Base-by-base conservation (phyloP, 768 basidiomycete species). In the Tylopilus felleus region DNA sequence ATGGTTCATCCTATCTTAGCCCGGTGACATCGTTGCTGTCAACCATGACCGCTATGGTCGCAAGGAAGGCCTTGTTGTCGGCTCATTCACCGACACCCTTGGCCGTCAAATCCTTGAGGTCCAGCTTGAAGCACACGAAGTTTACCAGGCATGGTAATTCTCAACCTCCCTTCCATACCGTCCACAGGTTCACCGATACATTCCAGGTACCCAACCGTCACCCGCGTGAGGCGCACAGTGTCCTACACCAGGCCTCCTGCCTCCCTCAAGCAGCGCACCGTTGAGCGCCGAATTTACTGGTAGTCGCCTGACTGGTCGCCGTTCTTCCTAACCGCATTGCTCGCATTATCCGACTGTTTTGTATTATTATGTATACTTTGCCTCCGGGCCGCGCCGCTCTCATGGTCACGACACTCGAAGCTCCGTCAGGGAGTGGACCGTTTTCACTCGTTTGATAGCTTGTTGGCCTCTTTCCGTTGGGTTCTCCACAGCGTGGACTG, bases 101-200 rank as follows among this genome's bases (percentile, higher is more conserved):
- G 90, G 90, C 49, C 85, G 89, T 52, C 87, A 89, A 74, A 79
- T 92, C 60, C 73, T 93, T 57, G 87, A 91, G 65, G 86, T 93
- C 28, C 90, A 88, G 65, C 80, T 93, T 53, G 88, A 91, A 53
- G 72, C 78, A 16, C 75, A 77, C 27, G 82, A 87, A 51, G 64
- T 89, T 51, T 87, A 85, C 79, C 73, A 85, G 51, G 84, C 86
- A 41, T 87, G 82, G 84, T 85, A 58, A 55, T 70, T 65, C 28
- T 41, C 5, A n/a, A 21, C 31, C 0, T 16, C 17, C 17, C 8
- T 49, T 55, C 4, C 4, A 17, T 49, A n/a, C 10, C 19, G 31
- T 51, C 28, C 36, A 35, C 25, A 33, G 13, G 21, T 55, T 62
- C 38, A 59, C 51, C 28, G 42, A 47, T 43, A 5, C 39, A n/a